Base-by-base conservation (phyloP, 176 grass and related monocot species). In the Stipa capillata region DNA sequence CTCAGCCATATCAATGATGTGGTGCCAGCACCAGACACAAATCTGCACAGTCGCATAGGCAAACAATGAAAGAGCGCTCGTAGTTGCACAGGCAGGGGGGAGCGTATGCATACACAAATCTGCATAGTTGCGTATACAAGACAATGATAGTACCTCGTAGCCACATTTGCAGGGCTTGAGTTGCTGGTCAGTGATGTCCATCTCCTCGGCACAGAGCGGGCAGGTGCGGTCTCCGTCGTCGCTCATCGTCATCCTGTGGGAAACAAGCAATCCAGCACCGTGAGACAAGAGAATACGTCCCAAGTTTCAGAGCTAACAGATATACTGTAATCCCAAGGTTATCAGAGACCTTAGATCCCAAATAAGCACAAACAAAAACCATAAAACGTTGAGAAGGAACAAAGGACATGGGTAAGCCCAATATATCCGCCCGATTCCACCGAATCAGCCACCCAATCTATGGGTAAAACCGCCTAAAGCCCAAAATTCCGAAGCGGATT, bases 1-100 rank as follows among this genome's bases (percentile, higher is more conserved):
- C 74, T 95, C 92, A 27, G 97, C 90, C 90, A 99, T 95, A 66
- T 96, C 92, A 70, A 93, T 96, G 84, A 99, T 91, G 24, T 99
- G 97, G 83, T 99, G 97, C 92, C 92, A 99, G 54, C 97, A 99
- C 97, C 97, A 99, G 49, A 99, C 90, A 79, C 97, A 99, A 75
- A 99, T 93, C 97, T 99, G 71, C 28, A 57, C 11, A 77, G 51
- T 15, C 35, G 25, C 78, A 43, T 6, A 29, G 42, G 65, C 2
- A 82, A 9, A 27, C 18, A 16, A 45, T 48, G 42, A 77, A 1
- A 23, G 18, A 59, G 56, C 40, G 12, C 40, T 32, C 13, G 53
- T 32, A 34, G 73, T 11, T 27, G 33, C 42, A 33, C 18, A 15
- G 25, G 27, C 9, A 63, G 36, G 28, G 17, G 2, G 24, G 37